phyloP scores from a whole-genome alignment of 495 filamentous ascomycete species.

The Talaromyces thailandensis region DNA sequence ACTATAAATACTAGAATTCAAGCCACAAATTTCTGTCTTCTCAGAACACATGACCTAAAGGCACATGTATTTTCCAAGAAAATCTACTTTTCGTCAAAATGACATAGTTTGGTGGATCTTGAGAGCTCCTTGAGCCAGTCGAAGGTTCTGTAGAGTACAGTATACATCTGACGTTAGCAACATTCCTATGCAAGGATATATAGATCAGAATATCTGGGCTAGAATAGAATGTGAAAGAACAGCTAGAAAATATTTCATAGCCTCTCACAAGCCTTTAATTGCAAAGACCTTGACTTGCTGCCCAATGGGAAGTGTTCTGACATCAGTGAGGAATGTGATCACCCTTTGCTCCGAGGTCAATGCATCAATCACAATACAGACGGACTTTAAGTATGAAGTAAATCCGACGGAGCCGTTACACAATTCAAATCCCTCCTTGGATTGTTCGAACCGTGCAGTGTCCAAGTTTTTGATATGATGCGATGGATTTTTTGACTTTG shows the following conservation, averaged over 20 bases:
- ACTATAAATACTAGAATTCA: neutral
- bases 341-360: neutral
- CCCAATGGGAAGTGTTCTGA: neutral
- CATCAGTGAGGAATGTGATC: neutral
- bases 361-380: neutral
- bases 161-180: neutral
- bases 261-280: neutral
- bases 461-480: neutral
- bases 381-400: neutral
- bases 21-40: conserved; percentile 1
- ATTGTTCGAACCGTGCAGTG: too few species aligned
- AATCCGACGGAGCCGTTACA: neutral
- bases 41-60: neutral
- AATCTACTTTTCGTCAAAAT: neutral
- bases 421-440: neutral
- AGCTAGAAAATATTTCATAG: neutral
- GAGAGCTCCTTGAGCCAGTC: neutral
- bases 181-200: neutral
- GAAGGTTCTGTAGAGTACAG: neutral
- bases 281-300: neutral
- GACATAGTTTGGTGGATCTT: conserved; percentile 4
- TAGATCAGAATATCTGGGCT: neutral
- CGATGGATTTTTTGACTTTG: neutral
- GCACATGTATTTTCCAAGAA: neutral
- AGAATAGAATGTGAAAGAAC: conserved; percentile 3